phyloP scores from a whole-genome alignment of 176 grass and related monocot species.

The Poa annua region DNA sequence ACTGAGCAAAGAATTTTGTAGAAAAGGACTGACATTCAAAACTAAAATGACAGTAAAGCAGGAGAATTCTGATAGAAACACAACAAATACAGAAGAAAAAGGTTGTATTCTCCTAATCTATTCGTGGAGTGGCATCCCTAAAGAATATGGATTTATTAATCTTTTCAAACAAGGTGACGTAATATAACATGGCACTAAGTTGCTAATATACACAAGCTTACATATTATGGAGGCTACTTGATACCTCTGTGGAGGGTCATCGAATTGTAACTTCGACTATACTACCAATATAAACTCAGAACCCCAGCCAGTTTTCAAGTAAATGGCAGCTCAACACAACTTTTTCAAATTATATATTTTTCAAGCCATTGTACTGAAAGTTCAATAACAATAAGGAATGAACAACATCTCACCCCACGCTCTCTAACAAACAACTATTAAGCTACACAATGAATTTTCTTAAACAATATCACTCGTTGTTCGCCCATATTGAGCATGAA shows the following conservation, averaged over 20 bases:
- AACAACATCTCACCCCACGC: conserved; percentile 8
- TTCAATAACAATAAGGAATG: conserved; percentile 23
- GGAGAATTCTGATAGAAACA: conserved; percentile 21
- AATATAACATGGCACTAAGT: conserved; percentile 10
- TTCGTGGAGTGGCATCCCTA: not conserved
- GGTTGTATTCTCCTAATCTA: not conserved
- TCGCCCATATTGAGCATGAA: not conserved
- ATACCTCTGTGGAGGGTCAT: not conserved
- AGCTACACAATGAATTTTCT: not conserved
- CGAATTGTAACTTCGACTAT: not conserved
- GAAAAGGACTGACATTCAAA: not conserved
- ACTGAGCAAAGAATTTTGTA: not conserved
- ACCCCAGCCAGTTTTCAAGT: not conserved
- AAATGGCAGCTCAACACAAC: not conserved
- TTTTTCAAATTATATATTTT: conserved; percentile 18
- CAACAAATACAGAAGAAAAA: not conserved
- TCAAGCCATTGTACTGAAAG: conserved; percentile 5
- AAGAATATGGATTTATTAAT: conserved; percentile 13
- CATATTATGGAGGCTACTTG: not conserved
- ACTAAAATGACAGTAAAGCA: conserved; percentile 27
- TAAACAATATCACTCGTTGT: not conserved
- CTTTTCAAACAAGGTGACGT: not conserved
- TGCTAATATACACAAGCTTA: conserved; percentile 10
- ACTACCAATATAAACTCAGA: not conserved
- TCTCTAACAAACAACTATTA: not conserved